These are phyloP conservation scores for Camelina hispida DNA, from an alignment of 345 rosid species.

Conservation along the genomic window DNA sequence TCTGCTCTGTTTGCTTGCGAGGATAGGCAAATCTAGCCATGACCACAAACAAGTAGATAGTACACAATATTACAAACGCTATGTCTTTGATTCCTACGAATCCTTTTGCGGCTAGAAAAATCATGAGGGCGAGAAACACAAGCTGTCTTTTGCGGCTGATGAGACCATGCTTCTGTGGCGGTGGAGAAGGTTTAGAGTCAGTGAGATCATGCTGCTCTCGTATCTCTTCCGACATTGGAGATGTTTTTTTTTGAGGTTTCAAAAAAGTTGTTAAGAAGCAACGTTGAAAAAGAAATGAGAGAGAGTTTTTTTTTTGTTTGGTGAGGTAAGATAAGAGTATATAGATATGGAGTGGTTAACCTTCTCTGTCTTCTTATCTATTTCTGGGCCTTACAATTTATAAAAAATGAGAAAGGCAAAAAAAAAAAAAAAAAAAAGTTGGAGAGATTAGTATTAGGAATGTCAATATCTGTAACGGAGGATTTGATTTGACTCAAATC, in stretches of 20 bases:
- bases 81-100: slow-evolving; percentile 62
- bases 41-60: slow-evolving; percentile 62
- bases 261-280: slow-evolving; percentile 1
- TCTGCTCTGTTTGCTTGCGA: slow-evolving; percentile 39
- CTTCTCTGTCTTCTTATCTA: slow-evolving; percentile 44
- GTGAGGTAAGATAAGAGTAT: slow-evolving; percentile 26
- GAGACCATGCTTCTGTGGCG: slow-evolving; percentile 39
- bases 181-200: slow-evolving; percentile 29
- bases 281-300: slow-evolving; percentile 2
- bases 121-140: slow-evolving; percentile 58
- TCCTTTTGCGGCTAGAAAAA: slow-evolving; percentile 65
- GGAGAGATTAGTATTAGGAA: neutral
- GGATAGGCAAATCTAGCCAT: slow-evolving; percentile 69
- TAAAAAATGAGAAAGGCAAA: neutral
- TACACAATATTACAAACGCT: slow-evolving; percentile 59
- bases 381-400: slow-evolving; percentile 32
- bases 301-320: neutral
- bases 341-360: slow-evolving; percentile 38
- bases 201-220: slow-evolving; percentile 19
- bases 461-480: too few relatives aligned
- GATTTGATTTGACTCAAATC: too few relatives aligned
- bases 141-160: slow-evolving; percentile 63
- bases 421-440: neutral
- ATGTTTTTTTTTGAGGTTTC: neutral
- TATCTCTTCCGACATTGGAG: slow-evolving; percentile 32